Percentiles rank a stretch among this genome's conserved stretches.
These are phyloP conservation scores for Colletotrichum brevisporum DNA, from an alignment of 2,329 filamentous ascomycete genomes.

Conservation along the genomic window DNA sequence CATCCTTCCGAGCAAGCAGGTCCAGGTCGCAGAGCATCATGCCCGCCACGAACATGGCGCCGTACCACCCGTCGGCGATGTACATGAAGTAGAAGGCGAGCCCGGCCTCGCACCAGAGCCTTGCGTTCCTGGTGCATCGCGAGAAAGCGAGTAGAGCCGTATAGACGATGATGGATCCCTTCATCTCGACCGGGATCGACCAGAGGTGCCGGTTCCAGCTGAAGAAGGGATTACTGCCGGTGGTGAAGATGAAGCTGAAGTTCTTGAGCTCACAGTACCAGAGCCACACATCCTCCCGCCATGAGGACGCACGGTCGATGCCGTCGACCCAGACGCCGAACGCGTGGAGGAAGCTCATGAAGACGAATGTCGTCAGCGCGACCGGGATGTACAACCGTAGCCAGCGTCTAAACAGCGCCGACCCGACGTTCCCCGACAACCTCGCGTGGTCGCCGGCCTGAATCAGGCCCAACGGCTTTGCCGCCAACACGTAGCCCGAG, in stretches of 20 bases:
- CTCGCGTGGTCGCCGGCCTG: constrained; percentile 57
- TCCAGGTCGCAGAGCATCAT: constrained; percentile 57
- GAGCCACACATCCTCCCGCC: constrained; percentile 64
- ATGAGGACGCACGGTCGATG: constrained; percentile 55
- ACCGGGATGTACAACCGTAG: constrained; percentile 66
- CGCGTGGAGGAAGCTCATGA: constrained; percentile 50
- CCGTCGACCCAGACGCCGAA: constrained; percentile 55
- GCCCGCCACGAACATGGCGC: constrained; percentile 47
- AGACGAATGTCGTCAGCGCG: constrained; percentile 67
- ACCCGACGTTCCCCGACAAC: constrained; percentile 60
- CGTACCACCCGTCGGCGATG: constrained; percentile 55
- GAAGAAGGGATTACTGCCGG: constrained; percentile 58
- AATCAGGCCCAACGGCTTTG: constrained; percentile 63
- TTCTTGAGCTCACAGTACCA: constrained; percentile 63
- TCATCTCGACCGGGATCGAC: constrained; percentile 75
- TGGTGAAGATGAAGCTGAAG: constrained; percentile 53
- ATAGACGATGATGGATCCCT: constrained; percentile 75
- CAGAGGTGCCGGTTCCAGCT: constrained; percentile 70
- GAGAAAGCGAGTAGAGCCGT: constrained; percentile 60
- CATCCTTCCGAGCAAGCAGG: constrained; percentile 54
- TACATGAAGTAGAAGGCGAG: constrained; percentile 53
- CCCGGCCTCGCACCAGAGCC: constrained; percentile 47
- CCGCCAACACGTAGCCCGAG: constrained; percentile 69
- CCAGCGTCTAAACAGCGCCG: constrained; percentile 65
- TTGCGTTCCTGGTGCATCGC: constrained; percentile 50